These are phyloP conservation scores for Deuterostichococcus epilithicus DNA, from an alignment of 139 green algal genomes.

Conservation along the genomic window DNA sequence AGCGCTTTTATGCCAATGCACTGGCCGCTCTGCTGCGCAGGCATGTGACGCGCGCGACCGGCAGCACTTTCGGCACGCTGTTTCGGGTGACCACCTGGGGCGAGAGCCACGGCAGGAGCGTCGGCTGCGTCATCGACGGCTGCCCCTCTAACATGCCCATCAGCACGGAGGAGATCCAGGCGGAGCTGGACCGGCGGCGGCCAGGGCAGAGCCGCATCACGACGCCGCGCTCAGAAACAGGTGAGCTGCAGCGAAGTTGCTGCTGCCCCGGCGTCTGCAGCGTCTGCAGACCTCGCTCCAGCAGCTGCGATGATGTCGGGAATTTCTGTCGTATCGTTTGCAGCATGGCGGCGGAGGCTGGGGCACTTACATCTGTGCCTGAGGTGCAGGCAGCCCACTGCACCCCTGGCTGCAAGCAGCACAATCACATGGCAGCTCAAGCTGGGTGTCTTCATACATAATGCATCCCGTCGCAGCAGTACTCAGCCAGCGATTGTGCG, in stretches of 20 bases:
- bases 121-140: slow-evolving; percentile 97
- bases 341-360: too few species aligned
- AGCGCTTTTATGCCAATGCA: too few species aligned
- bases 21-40: background rate
- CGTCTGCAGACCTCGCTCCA: slow-evolving; percentile 1
- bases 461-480: too few species aligned
- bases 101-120: slow-evolving; percentile 91
- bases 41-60: slow-evolving; percentile 31
- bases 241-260: too few species aligned
- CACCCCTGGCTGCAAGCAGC: too few species aligned
- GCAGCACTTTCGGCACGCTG: slow-evolving; percentile 81
- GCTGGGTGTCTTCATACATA: too few species aligned
- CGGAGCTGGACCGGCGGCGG: slow-evolving; percentile 78
- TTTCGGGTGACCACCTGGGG: slow-evolving; percentile 98
- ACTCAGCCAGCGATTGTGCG: too few species aligned
- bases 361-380: too few species aligned
- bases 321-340: too few species aligned
- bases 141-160: slow-evolving; percentile 86
- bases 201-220: slow-evolving; percentile 97
- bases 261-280: too few species aligned
- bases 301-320: background rate
- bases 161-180: slow-evolving; percentile 72
- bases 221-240: slow-evolving; percentile 90
- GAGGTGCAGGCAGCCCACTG: too few species aligned
- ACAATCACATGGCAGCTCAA: too few species aligned